These are phyloP conservation scores for Aspergillus jensenii DNA, from an alignment of 2,329 filamentous ascomycete species.

Conservation along the genomic window DNA sequence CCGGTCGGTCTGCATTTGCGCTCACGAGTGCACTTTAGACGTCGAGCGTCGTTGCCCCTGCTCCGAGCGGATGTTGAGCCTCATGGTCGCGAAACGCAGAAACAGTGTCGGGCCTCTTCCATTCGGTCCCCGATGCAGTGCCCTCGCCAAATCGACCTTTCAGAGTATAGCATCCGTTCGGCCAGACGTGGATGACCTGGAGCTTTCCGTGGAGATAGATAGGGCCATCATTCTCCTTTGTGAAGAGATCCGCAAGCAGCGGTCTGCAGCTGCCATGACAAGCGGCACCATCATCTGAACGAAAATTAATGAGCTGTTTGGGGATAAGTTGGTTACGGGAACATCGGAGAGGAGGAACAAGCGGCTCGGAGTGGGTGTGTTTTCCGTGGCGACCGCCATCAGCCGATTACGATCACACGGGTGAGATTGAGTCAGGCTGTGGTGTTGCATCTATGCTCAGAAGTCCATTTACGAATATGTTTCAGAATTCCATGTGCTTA, in stretches of 20 bases:
- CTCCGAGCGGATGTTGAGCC: conserved; percentile 33
- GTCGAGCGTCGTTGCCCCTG: conserved; percentile 36
- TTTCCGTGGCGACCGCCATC: background rate
- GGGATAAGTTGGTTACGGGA: background rate
- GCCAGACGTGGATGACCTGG: conserved; percentile 19
- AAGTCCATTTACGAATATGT: background rate
- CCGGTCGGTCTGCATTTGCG: conserved; percentile 31
- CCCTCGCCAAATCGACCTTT: conserved; percentile 32
- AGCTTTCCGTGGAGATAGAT: conserved; percentile 25
- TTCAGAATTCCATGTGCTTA: background rate
- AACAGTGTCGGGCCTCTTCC: conserved; percentile 18
- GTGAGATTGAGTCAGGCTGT: background rate
- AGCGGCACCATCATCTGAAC: background rate
- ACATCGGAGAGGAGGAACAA: background rate
- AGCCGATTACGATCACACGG: background rate
- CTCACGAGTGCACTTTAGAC: conserved; percentile 32
- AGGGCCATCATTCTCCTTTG: conserved; percentile 26
- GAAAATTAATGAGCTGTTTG: background rate
- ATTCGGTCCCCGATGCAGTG: conserved; percentile 23
- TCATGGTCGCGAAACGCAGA: conserved; percentile 26
- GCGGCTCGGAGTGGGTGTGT: background rate
- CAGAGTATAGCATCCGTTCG: conserved; percentile 28
- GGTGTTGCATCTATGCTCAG: background rate
- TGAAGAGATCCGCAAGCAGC: conserved; percentile 32
- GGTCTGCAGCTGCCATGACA: conserved; percentile 8